Evolutionary conservation across 75 land plant genomes (phyloP).

Genomic region (Cunninghamia lanceolata): DNA sequence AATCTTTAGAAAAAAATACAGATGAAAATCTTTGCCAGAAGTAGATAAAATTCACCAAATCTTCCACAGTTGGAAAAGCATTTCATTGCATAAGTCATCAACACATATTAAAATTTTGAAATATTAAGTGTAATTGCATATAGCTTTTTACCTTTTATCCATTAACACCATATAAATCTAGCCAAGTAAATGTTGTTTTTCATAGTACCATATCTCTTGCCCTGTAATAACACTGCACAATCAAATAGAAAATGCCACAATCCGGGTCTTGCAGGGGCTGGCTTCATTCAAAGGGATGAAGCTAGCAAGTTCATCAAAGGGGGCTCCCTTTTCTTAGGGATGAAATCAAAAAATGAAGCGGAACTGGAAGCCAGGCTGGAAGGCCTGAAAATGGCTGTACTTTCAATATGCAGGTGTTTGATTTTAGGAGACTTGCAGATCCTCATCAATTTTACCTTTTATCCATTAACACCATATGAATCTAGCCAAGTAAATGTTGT

Average conservation of each 20-base stretch:
- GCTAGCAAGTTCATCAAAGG: no score
- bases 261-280: no score
- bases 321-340: no score
- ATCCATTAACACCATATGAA: not conserved
- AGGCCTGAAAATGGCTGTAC: no score
- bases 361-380: no score
- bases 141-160: not conserved
- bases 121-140: not conserved
- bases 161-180: not conserved
- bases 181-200: not conserved
- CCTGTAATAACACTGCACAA: not conserved
- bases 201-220: not conserved
- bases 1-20: not conserved
- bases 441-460: not conserved
- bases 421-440: not conserved
- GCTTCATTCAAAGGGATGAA: no score
- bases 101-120: not conserved
- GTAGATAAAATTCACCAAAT: not conserved
- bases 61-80: not conserved
- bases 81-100: not conserved
- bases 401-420: not conserved
- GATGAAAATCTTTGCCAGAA: not conserved
- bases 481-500: not conserved
- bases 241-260: not conserved
- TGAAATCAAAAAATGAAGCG: no score